Conservation (phyloP, 257 asterid species). For the Leptodermis oblonga region DNA sequence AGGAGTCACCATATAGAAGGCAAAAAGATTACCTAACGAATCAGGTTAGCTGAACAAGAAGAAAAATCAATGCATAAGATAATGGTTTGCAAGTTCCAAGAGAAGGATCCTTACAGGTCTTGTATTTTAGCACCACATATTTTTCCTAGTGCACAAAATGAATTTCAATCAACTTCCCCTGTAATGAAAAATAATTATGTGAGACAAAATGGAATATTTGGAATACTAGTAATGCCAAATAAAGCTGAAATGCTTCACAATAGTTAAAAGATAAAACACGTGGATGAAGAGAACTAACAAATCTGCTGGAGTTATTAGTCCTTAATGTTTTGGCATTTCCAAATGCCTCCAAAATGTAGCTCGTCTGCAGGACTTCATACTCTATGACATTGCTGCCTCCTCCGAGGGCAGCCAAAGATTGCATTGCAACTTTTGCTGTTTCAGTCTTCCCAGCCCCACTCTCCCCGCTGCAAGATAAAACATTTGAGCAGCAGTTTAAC, state of each 20-base stretch:
- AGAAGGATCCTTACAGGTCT: conserved; percentile 61
- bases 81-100: too few relatives aligned
- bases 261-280: too few relatives aligned
- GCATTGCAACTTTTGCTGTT: too few relatives aligned
- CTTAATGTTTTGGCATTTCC: conserved; percentile 88
- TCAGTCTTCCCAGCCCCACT: too few relatives aligned
- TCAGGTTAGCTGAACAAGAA: conserved; percentile 28
- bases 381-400: too few relatives aligned
- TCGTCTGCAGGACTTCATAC: conserved; percentile 65
- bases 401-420: too few relatives aligned
- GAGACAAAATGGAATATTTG: neutral
- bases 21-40: conserved; percentile 26
- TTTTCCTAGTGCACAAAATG: conserved; percentile 60
- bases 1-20: conserved; percentile 28
- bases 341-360: conserved; percentile 78
- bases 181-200: too few relatives aligned
- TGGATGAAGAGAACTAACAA: conserved; percentile 49
- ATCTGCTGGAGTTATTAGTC: conserved; percentile 84
- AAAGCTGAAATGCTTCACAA: neutral
- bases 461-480: too few relatives aligned
- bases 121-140: conserved; percentile 73
- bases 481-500: too few relatives aligned
- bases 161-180: conserved; percentile 79
- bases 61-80: too few relatives aligned
- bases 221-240: neutral